Evolutionary conservation across 1,139 yeast genomes (phyloP), one percentile per base, ranked within the genome.

Genomic region (Kodamaea suecica): DNA sequence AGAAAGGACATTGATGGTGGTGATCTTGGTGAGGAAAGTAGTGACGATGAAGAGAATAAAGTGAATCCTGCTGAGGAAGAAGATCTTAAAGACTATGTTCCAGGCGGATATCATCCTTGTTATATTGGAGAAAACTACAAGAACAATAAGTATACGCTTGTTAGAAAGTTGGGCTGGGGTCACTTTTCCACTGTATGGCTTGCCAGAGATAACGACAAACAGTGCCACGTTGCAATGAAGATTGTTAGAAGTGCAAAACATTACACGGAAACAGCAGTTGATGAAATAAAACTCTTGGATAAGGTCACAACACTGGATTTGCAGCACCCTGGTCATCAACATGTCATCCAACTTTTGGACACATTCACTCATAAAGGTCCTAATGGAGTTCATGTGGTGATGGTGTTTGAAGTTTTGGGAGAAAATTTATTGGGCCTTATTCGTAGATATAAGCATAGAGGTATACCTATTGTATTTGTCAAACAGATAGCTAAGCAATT

Each of bases 1-100:
- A 86, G 84, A 71, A 69, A 86, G 61, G 90, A 88, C 56, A 94
- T 90, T 48, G 84, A 81, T 55, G 81, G 88, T 75, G 64, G 66
- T 50, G n/a, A 69, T 68, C 36, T 48, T 59, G 47, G 3, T n/a
- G 59, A 59, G 26, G 68, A 61, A 32, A 59, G 56, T 33, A 50
- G 40, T 5, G 57, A 49, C 3, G 67, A 60, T 6, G 65, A 57
- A 17, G 69, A 62, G 2, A n/a, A 23, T n/a, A 25, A 25, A 25
- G 59, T 67, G 14, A 64, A 65, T 39, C 67, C 68, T 2, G 61
- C 59, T 28, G 61, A 61, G 32, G 73, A 67, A 41, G 72, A 67
- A 46, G 63, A 57, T 33, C 52, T 53, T 20, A 49, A 52, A 36
- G 72, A 66, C 37, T 66, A 66, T 42, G 61, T 53, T 29, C 54